Percentiles rank a stretch among this genome's conserved stretches.
These are phyloP conservation scores for Vigna unguiculata DNA, from an alignment of 306 rosid species.

Conservation along the genomic window DNA sequence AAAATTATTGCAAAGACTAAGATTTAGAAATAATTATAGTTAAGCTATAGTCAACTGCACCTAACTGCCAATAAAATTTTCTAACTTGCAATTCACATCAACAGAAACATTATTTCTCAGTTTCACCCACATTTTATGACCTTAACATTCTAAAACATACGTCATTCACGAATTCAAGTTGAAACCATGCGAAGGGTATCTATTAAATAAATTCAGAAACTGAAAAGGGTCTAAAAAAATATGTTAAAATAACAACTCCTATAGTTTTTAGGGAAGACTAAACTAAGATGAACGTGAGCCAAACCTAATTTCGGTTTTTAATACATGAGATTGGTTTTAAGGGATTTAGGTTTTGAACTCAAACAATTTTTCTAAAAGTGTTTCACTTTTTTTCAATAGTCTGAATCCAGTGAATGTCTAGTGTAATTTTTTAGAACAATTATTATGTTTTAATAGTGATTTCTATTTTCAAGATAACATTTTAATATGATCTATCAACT, in stretches of 20 bases:
- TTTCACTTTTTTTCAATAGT: too few species aligned
- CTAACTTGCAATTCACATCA: slow-evolving; percentile 26
- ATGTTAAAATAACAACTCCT: neutral
- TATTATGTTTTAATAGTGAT: too few species aligned
- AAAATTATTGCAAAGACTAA: slow-evolving; percentile 4
- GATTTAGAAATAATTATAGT: neutral
- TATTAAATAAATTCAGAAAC: neutral
- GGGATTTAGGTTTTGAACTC: too few species aligned
- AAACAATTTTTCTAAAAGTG: too few species aligned
- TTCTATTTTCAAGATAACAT: too few species aligned
- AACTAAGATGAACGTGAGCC: neutral
- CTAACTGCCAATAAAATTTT: slow-evolving; percentile 32
- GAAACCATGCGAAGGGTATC: neutral
- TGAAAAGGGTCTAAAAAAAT: slow-evolving; percentile 26
- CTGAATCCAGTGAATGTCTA: too few species aligned
- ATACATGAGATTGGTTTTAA: too few species aligned
- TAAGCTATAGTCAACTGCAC: slow-evolving; percentile 21
- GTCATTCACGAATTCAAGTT: neutral
- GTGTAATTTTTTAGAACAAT: too few species aligned
- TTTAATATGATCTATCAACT: too few species aligned
- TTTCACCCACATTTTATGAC: slow-evolving; percentile 29
- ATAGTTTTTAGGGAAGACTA: slow-evolving; percentile 24
- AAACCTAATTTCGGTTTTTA: neutral
- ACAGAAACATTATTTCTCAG: slow-evolving; percentile 5
- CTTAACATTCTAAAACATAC: slow-evolving; percentile 3